These are phyloP conservation scores for Sanghuangporus weigelae DNA, from an alignment of 1,284 basidiomycete genomes.

Conservation along the genomic window DNA sequence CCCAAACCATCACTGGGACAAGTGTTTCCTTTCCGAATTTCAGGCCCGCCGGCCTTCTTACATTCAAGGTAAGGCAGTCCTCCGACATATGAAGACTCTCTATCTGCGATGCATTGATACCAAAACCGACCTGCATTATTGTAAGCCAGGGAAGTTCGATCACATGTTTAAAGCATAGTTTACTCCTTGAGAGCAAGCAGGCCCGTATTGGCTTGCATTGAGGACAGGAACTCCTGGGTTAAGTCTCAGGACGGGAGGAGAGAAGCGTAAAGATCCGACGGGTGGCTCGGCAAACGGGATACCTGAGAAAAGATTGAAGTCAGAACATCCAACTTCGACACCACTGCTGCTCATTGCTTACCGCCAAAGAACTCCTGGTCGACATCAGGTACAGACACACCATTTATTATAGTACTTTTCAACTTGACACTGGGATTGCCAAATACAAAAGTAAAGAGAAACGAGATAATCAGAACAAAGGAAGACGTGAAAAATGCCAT, in stretches of 20 bases:
- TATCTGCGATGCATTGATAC: neutral
- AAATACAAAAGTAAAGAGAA: neutral
- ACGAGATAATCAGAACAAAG: neutral
- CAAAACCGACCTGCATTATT: neutral
- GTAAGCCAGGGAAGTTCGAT: neutral
- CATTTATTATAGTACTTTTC: neutral
- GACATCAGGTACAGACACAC: neutral
- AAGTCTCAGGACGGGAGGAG: slow-evolving; percentile 48
- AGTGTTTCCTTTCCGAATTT: slow-evolving; percentile 17
- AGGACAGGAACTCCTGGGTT: slow-evolving; percentile 28
- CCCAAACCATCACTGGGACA: slow-evolving; percentile 36
- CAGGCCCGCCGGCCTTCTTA: slow-evolving; percentile 36
- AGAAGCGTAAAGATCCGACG: slow-evolving; percentile 47
- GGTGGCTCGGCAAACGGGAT: slow-evolving; percentile 65
- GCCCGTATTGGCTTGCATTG: slow-evolving; percentile 46
- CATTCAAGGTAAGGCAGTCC: slow-evolving; percentile 44
- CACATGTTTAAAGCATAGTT: neutral
- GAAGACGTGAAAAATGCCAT: neutral
- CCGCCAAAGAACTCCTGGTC: slow-evolving; percentile 9
- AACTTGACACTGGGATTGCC: neutral
- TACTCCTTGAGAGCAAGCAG: slow-evolving; percentile 48
- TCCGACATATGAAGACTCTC: slow-evolving; percentile 26
- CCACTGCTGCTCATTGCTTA: neutral
- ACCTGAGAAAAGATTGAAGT: slow-evolving; percentile 50
- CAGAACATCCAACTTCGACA: neutral